Percentiles rank a stretch among this genome's conserved stretches.
Conservation (phyloP, 768 basidiomycete species). For the Naganishia antarctica region DNA sequence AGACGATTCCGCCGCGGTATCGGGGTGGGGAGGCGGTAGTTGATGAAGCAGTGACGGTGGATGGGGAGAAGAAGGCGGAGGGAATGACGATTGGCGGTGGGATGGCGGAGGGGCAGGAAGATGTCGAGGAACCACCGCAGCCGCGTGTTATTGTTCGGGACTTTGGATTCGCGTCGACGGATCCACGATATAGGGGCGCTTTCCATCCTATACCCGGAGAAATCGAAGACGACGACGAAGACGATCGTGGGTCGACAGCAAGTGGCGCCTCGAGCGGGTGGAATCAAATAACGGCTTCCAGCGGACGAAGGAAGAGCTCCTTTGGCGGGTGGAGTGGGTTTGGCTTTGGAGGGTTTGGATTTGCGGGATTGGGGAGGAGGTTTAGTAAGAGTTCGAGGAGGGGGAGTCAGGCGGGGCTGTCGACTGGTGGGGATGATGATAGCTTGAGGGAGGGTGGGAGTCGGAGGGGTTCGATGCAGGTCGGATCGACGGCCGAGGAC, state of each 20-base stretch:
- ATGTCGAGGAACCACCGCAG: not conserved
- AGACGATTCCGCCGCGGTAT: slow-evolving; percentile 24
- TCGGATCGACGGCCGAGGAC: not conserved
- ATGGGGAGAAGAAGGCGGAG: not conserved
- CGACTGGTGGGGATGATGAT: not conserved
- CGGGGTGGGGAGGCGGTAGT: not conserved
- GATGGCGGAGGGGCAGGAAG: not conserved
- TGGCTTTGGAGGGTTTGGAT: slow-evolving; percentile 17
- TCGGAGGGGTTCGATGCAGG: slow-evolving; percentile 11
- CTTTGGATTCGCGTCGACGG: not conserved
- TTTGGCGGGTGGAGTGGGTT: slow-evolving; percentile 12
- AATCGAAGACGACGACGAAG: slow-evolving; percentile 19
- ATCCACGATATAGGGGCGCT: slow-evolving; percentile 12
- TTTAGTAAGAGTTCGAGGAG: slow-evolving; percentile 19
- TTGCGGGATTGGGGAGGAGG: slow-evolving; percentile 7
- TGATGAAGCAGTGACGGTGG: not conserved
- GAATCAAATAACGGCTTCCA: not conserved
- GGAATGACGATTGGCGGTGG: too few species aligned
- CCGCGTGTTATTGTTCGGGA: slow-evolving; percentile 1
- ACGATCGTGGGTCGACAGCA: not conserved
- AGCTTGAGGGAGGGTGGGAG: not conserved
- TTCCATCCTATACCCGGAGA: slow-evolving; percentile 19
- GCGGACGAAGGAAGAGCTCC: slow-evolving; percentile 13
- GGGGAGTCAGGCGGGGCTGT: slow-evolving; percentile 8
- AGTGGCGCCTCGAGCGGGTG: slow-evolving; percentile 11